phyloP scores from a whole-genome alignment of 345 rosid genomes.

The Acer negundo region DNA sequence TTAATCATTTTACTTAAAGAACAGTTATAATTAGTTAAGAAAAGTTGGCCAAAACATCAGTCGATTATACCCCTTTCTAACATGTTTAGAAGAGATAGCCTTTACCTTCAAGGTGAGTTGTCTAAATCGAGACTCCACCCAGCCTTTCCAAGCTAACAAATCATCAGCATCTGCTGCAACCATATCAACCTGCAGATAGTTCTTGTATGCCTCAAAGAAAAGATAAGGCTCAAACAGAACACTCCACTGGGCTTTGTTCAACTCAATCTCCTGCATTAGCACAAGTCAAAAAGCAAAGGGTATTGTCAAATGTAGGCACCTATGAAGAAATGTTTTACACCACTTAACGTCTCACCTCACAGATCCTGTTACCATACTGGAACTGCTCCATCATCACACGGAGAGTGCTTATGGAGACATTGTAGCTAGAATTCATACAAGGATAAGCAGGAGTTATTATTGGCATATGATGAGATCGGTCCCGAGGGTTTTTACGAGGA shows the following conservation, averaged over 20 bases:
- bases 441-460: constrained; percentile 86
- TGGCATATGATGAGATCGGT: constrained; percentile 70
- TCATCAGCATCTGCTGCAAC: constrained; percentile 60
- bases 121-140: constrained; percentile 83
- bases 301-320: constrained; percentile 14
- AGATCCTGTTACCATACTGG: constrained; percentile 54
- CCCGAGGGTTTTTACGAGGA: constrained; percentile 68
- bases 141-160: constrained; percentile 72
- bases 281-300: constrained; percentile 6
- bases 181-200: constrained; percentile 72
- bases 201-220: constrained; percentile 73
- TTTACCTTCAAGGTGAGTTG: constrained; percentile 69
- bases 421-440: constrained; percentile 82
- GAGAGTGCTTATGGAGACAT: constrained; percentile 72
- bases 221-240: constrained; percentile 62
- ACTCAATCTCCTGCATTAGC: constrained; percentile 55
- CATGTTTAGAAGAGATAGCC: neutral
- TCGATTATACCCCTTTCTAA: neutral
- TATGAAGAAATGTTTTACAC: neutral
- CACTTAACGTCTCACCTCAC: constrained; percentile 44
- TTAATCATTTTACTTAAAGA: constrained; percentile 1
- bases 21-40: neutral
- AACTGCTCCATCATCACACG: constrained; percentile 78
- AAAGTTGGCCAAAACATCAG: constrained; percentile 13
- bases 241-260: constrained; percentile 64